These are phyloP conservation scores for Eutrema heterophyllum DNA, from an alignment of 345 rosid genomes.

Conservation along the genomic window DNA sequence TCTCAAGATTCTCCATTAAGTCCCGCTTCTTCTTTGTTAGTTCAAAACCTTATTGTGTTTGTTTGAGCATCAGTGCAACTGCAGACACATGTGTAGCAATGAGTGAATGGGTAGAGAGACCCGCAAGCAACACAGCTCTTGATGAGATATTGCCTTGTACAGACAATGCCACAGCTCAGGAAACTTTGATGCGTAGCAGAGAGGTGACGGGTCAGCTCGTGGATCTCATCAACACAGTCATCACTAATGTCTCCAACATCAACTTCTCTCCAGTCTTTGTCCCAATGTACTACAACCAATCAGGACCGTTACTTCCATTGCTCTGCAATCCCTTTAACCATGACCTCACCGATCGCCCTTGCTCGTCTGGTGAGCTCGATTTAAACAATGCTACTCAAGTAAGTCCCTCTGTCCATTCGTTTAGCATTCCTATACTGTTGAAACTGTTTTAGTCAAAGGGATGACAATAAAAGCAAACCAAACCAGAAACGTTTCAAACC, in stretches of 20 bases:
- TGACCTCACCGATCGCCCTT: slow-evolving; percentile 54
- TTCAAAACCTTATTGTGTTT: neutral
- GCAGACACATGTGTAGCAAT: slow-evolving; percentile 88
- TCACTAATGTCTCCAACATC: slow-evolving; percentile 88
- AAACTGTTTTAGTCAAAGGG: neutral
- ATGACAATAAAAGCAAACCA: too few relatives aligned
- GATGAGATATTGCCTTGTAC: slow-evolving; percentile 87
- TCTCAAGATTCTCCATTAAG: neutral
- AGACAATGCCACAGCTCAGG: slow-evolving; percentile 73
- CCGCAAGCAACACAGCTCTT: slow-evolving; percentile 73
- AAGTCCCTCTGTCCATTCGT: slow-evolving; percentile 6
- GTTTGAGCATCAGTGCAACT: slow-evolving; percentile 48
- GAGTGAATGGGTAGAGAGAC: slow-evolving; percentile 81
- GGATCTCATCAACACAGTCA: slow-evolving; percentile 75
- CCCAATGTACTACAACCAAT: slow-evolving; percentile 78
- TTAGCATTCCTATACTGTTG: neutral
- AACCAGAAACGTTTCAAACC: too few relatives aligned
- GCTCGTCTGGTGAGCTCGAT: slow-evolving; percentile 70
- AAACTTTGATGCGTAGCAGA: slow-evolving; percentile 56
- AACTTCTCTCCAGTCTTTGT: slow-evolving; percentile 84
- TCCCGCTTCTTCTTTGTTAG: neutral
- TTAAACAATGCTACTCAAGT: slow-evolving; percentile 80
- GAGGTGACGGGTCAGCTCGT: slow-evolving; percentile 76
- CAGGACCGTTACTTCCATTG: slow-evolving; percentile 76
- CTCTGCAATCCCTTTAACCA: slow-evolving; percentile 79